Conservation (phyloP, 23 red algal species). For the Cyanidioschyzon merolae region DNA sequence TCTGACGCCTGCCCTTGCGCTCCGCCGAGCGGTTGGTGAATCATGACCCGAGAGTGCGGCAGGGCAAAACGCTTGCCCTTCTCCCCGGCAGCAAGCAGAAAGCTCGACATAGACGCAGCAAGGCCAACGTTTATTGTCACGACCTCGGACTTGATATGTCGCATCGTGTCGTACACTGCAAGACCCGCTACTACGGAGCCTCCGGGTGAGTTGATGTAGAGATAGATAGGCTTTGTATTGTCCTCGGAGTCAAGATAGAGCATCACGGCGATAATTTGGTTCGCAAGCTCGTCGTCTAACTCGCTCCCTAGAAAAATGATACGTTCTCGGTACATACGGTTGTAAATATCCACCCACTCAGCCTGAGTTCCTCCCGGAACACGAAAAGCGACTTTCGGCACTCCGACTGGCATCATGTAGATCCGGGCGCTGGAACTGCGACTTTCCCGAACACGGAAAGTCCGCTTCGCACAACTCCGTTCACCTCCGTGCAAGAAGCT, state of each 20-base stretch:
- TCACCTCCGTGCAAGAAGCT: too few relatives aligned
- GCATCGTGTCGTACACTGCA: slow-evolving; percentile 93
- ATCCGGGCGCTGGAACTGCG: slow-evolving; percentile 26
- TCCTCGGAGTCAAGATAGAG: slow-evolving; percentile 92
- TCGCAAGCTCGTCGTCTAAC: slow-evolving; percentile 98
- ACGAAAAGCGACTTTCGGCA: slow-evolving; percentile 98
- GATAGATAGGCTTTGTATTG: slow-evolving; percentile 95
- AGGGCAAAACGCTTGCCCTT: slow-evolving; percentile 72
- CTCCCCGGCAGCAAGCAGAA: slow-evolving; percentile 84
- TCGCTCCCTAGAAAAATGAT: slow-evolving; percentile 98
- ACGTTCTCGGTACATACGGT: slow-evolving; percentile 91
- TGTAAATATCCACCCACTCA: slow-evolving; percentile 99
- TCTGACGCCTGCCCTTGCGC: slow-evolving; percentile 95
- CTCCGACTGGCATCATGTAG: slow-evolving; percentile 99
- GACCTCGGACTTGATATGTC: slow-evolving; percentile 92
- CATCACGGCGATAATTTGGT: slow-evolving; percentile 99
- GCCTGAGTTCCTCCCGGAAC: slow-evolving; percentile 88
- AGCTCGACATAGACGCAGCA: slow-evolving; percentile 94
- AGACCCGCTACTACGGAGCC: slow-evolving; percentile 91
- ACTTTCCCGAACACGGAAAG: too few relatives aligned
- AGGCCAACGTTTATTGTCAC: slow-evolving; percentile 96
- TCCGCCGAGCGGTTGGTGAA: slow-evolving; percentile 99
- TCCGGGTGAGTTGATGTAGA: slow-evolving; percentile 99
- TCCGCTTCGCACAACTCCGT: too few relatives aligned
- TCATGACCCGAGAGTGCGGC: slow-evolving; percentile 95